These are phyloP conservation scores for Clarireedia monteithiana DNA, from an alignment of 2,329 filamentous ascomycete species.

Conservation along the genomic window DNA sequence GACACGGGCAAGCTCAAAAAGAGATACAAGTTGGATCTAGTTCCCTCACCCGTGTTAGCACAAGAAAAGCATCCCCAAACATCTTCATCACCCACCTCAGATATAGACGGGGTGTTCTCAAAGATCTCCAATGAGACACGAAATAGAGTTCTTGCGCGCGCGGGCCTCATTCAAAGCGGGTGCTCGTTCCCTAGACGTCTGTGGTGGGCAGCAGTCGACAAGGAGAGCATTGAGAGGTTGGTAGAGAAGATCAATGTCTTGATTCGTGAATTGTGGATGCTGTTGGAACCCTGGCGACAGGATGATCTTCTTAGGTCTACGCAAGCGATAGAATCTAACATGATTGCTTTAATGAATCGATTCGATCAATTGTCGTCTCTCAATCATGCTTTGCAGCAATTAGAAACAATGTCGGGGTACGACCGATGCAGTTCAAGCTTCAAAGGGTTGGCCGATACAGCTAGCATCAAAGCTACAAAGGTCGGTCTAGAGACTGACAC, in stretches of 20 bases:
- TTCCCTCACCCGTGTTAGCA: neutral
- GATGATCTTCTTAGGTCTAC: neutral
- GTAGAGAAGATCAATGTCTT: constrained; percentile 15
- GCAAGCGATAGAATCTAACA: neutral
- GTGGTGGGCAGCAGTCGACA: constrained; percentile 20
- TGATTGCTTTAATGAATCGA: neutral
- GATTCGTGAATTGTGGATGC: constrained; percentile 13
- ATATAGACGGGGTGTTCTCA: neutral
- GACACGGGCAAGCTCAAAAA: constrained; percentile 14
- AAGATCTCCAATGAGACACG: constrained; percentile 1
- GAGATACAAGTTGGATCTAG: constrained; percentile 15
- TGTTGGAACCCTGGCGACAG: constrained; percentile 9
- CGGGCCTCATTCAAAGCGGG: constrained; percentile 6
- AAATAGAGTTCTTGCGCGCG: neutral
- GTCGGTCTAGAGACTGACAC: neutral
- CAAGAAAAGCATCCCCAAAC: neutral
- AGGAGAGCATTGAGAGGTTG: constrained; percentile 12
- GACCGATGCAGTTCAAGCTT: neutral
- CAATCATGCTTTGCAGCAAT: neutral
- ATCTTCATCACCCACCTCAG: neutral
- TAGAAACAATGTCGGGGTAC: neutral
- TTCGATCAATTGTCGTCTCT: constrained; percentile 1
- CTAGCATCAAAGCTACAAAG: neutral
- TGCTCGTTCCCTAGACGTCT: constrained; percentile 12
- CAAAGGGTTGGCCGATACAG: neutral